A percentile compares a stretch with the other conserved stretches of the same genome.
phyloP scores from a whole-genome alignment of 441 rosid genomes.

The Gossypium schwendimanii region DNA sequence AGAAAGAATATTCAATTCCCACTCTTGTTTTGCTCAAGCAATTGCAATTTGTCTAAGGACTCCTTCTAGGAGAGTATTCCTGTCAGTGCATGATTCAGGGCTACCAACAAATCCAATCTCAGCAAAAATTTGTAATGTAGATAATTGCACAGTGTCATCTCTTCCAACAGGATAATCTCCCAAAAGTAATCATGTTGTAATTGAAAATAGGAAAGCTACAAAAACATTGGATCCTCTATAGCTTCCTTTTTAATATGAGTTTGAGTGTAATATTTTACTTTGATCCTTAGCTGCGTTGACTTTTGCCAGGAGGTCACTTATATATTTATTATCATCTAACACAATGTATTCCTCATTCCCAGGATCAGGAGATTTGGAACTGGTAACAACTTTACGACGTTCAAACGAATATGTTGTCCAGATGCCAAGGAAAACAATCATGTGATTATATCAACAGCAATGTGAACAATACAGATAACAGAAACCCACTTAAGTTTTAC shows the following conservation, averaged over 20 bases:
- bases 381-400: slow-evolving; percentile 84
- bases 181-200: slow-evolving; percentile 92
- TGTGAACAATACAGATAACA: background rate
- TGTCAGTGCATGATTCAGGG: slow-evolving; percentile 92
- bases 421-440: no score
- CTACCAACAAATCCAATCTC: slow-evolving; percentile 81
- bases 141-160: slow-evolving; percentile 94
- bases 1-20: slow-evolving; percentile 92
- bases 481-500: background rate
- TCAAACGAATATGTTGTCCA: slow-evolving; percentile 33
- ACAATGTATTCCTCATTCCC: slow-evolving; percentile 93
- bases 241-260: slow-evolving; percentile 82
- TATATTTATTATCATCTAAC: slow-evolving; percentile 91
- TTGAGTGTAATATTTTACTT: slow-evolving; percentile 88
- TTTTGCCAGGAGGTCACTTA: slow-evolving; percentile 84
- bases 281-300: slow-evolving; percentile 84
- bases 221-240: slow-evolving; percentile 83
- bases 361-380: slow-evolving; percentile 80
- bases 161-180: slow-evolving; percentile 98
- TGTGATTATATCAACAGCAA: background rate
- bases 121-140: slow-evolving; percentile 89
- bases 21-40: slow-evolving; percentile 84
- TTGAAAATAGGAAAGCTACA: slow-evolving; percentile 41
- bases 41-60: slow-evolving; percentile 92
- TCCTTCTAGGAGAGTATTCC: slow-evolving; percentile 81